These are phyloP conservation scores for Sodiomyces alkalinus DNA, from an alignment of 2,329 filamentous ascomycete species.

Conservation along the genomic window DNA sequence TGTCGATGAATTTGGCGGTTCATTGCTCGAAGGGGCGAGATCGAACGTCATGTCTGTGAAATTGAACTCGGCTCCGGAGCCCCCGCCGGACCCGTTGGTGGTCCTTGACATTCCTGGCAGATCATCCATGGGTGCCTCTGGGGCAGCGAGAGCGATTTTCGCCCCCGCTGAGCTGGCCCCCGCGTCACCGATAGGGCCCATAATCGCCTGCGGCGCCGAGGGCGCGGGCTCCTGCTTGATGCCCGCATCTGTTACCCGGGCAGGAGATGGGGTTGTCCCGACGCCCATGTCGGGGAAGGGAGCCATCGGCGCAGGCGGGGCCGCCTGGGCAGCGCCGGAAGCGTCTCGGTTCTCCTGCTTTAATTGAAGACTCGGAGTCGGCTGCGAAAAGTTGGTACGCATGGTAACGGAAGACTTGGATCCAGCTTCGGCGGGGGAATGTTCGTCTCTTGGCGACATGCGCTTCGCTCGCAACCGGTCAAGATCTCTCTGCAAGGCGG, in stretches of 20 bases:
- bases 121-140: conserved; percentile 8
- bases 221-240: conserved; percentile 11
- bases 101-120: conserved; percentile 4
- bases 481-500: conserved; percentile 38
- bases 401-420: no score
- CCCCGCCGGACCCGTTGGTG: conserved; percentile 1
- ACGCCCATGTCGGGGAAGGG: conserved; percentile 43
- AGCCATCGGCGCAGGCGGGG: conserved; percentile 26
- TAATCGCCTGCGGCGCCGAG: conserved; percentile 7
- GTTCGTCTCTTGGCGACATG: conserved; percentile 7
- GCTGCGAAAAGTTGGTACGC: neutral
- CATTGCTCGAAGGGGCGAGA: conserved; percentile 26
- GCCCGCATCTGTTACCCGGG: conserved; percentile 6
- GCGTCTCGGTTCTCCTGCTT: no score
- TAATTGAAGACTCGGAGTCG: neutral
- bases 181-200: conserved; percentile 13
- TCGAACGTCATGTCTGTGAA: conserved; percentile 45
- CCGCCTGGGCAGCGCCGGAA: conserved; percentile 4
- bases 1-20: conserved; percentile 12
- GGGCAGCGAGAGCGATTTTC: no score
- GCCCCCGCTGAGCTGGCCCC: conserved; percentile 11
- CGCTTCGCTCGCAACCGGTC: conserved; percentile 19
- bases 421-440: neutral
- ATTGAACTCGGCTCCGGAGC: conserved; percentile 19
- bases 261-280: conserved; percentile 17